Evolutionary conservation across 2,329 filamentous ascomycete genomes (phyloP), one percentile per base, ranked within the genome.

Genomic region (Ophiostoma pallidulum): DNA sequence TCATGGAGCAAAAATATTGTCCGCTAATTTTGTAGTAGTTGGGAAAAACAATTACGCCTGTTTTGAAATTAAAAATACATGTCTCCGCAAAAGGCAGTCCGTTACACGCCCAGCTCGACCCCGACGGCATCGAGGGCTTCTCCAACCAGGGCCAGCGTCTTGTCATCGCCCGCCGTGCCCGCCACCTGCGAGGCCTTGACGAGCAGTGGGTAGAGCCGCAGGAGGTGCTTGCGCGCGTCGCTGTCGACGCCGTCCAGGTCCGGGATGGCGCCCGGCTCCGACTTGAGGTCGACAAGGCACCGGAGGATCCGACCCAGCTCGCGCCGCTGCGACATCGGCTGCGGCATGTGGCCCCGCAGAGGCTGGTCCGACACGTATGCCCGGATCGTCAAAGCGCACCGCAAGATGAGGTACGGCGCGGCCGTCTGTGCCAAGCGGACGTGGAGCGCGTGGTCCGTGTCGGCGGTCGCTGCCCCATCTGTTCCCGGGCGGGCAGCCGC

Each of bases 291-390:
- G 2, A 85, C 76, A 29, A 95, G 69, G 39, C 77, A 70, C 41
- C 69, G 66, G 16, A 97, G 69, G 20, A 90, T 73, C 58, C 86
- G 84, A 4, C 85, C 61, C 10, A 98, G 67, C 60, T 95, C 92
- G 52, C 77, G 82, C 37, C 86, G 77, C 59, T 95, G 86, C 8
- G 80, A 82, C 5, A 87, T 71, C 0, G 91, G 91, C 61, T 92
- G 86, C 4, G 92, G 92, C 80, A 94, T 92, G 42, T 82, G 77
- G 0, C 92, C 90, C 13, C 92, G 76, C 18, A 98, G 70, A 1
- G 91, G 90, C 60, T 96, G 91, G 62, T 98, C 92, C 4, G 89
- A 86, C 39, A 94, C 82, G 60, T 94, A 97, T 1, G 82, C 74
- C 48, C 87, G 82, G n/a, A 97, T 67, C 0, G 86, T 82, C 14